Base-by-base conservation (phyloP, 495 filamentous ascomycete species). In the Penicillium desertorum region DNA sequence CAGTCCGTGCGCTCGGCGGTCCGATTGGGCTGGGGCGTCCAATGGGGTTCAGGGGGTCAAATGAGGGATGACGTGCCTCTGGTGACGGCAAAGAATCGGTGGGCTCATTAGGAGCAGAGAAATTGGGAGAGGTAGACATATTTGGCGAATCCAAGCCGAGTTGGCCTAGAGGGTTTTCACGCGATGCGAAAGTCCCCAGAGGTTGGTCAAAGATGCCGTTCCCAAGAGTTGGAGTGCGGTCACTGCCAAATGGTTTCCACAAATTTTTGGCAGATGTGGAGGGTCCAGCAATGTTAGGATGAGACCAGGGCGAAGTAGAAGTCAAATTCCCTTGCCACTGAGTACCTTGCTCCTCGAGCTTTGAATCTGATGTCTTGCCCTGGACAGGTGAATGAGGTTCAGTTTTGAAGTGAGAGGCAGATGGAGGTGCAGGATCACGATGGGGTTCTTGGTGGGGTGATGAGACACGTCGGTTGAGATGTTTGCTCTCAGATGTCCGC, bases 151-250 rank as follows among this genome's bases (percentile, higher is more conserved):
- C 76, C 14, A 79, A 52, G 39, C 63, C 65, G 22, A 77, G 61
- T 58, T 70, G 71, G 54, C 74, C 76, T 44, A 73, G 66, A 65
- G 69, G 63, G 43, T 71, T 54, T 48, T 78, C 80, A 32, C 67
- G 67, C 14, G 68, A 57, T 30, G 72, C 57, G 32, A 82, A 74
- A 7, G 79, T 76, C 16, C 79, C 76, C 19, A 91, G 72, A 51
- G 82, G 78, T 46, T 83, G 80, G 46, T 85, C 83, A 63, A 92
- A 92, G 4, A 88, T 88, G n/a, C 89, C 89, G 62, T 92, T 92
- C 2, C 89, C 89, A 22, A 92, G 77, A 20, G 82, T 83, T 51
- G 91, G 77, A 23, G 82, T 83, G 54, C 83, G 82, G 61, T 89
- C 83, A 63, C 82, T 87, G 46, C 79, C 84, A 8, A 88, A 79